Evolutionary conservation across 2,329 filamentous ascomycete species (phyloP), one percentile per base, ranked within the genome.

Genomic region (Aspergillus awamori): DNA sequence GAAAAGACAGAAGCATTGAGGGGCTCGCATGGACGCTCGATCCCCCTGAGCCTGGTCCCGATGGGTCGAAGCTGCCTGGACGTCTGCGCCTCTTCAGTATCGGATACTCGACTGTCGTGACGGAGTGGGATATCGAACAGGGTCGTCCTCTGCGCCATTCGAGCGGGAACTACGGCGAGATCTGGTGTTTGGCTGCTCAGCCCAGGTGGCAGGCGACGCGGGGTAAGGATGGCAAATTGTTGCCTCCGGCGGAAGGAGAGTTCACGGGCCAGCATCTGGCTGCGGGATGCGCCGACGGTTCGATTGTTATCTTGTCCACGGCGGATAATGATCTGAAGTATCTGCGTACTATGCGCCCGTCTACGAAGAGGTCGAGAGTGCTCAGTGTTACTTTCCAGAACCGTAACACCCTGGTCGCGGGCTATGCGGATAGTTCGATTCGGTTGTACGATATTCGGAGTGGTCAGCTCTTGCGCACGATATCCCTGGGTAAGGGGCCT

Each of bases 381-480:
- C 87, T 98, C 70, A 97, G 92, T 79, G 88, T 99, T 65, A 87
- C 90, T 24, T 99, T 96, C 79, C 93, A 97, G 77, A 89, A 91
- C 67, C 87, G 90, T 60, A 86, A 94, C 71, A 87, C 88, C 36
- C 88, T 94, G 61, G 87, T 97, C 45, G 93, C 94, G 38, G 95
- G 95, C 22, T 98, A 95, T 75, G 94, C 93, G n/a, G 94, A 99
- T 79, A 93, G 93, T 77, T 92, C 88, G n/a, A 95, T 99, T 66
- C 89, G 94, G 64, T 86, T 95, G 57, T 96, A 93, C 77, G 93
- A 98, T 74, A 89, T 92, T 67, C 84, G 90, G 54, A 94, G 87
- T 72, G 91, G 92, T 13, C 84, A 87, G 56, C 83, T 91, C 62
- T 74, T 97, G 61, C 86, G 92, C 49, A 91, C 87, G 66, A 95